Conservation (phyloP, 2,329 filamentous ascomycete species). For the Xylaria sp. region DNA sequence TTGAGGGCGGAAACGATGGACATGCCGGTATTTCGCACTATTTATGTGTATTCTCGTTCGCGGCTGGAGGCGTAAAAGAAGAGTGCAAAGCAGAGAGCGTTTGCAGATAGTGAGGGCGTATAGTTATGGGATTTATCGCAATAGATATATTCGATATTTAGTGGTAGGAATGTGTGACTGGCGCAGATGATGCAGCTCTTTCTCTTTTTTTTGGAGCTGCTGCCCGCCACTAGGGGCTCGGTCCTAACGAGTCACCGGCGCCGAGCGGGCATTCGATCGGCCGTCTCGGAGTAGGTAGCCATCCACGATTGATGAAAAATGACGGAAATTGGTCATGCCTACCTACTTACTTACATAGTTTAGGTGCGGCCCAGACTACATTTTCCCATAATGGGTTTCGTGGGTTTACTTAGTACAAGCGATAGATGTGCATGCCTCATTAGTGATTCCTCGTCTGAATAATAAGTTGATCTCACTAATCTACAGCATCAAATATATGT, state of each 20-base stretch:
- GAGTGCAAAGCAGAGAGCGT: not conserved
- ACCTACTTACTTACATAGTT: not conserved
- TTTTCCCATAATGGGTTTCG: not conserved
- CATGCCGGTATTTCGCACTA: constrained; percentile 41
- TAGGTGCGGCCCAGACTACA: too few species aligned
- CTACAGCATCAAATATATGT: not conserved
- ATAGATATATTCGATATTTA: not conserved
- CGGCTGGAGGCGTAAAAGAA: constrained; percentile 10
- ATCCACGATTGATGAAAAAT: not conserved
- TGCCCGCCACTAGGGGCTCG: constrained; percentile 33
- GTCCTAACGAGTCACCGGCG: constrained; percentile 42
- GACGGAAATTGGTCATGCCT: not conserved
- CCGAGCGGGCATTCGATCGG: constrained; percentile 40
- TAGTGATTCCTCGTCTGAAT: not conserved
- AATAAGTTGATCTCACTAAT: not conserved
- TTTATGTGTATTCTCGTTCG: not conserved
- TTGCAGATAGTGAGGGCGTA: not conserved
- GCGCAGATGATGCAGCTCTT: constrained; percentile 34
- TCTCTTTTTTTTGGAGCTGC: constrained; percentile 29
- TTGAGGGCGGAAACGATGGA: constrained; percentile 55
- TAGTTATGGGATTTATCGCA: constrained; percentile 12
- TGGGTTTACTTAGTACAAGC: not conserved
- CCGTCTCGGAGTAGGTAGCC: constrained; percentile 21
- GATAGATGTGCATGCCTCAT: not conserved
- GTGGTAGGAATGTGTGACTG: not conserved